Evolutionary conservation across 2,329 filamentous ascomycete species (phyloP), one percentile per base, ranked within the genome.

Genomic region (Ophiosphaerella narmari): DNA sequence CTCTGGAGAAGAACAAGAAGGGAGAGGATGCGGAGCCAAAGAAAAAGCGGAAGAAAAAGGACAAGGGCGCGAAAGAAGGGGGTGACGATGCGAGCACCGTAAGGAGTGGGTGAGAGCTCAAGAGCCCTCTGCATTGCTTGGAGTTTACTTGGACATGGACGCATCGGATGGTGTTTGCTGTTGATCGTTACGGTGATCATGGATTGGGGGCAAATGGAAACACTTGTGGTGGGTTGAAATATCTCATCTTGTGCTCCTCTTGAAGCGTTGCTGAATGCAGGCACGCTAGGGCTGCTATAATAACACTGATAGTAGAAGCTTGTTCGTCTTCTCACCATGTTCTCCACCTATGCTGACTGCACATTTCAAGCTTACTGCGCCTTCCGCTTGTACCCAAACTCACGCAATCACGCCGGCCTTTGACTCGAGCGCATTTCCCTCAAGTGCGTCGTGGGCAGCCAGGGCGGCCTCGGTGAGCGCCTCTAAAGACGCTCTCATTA

Each of bases 81-180:
- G 48, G 48, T 21, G 59, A 60, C 16, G 63, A 63, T 59, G 60
- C 48, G 45, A 55, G 55, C 46, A 59, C 52, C 29, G 63, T 63
- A 41, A 29, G 49, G 39, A 59, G 59, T 52, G 57, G 50, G 42
- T 64, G 57, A 62, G 35, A 29, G 13, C 23, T 26, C 2, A 12
- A 35, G 47, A 34, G 39, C 47, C 39, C 48, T 13, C 23, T 12
- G 42, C 32, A 37, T 44, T 24, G 5, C 33, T 8, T 39, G 37
- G 34, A 21, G n/a, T 39, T 39, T 14, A 12, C 6, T 34, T 6
- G 18, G 4, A 21, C 18, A 21, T 21, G 18, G 18, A 21, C 18
- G 18, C 18, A 21, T 21, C 18, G 18, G 18, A 21, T 21, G 18
- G 18, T 21, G 18, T 18, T 18, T 36, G n/a, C 34, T 9, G 34